phyloP scores from a whole-genome alignment of 2,329 filamentous ascomycete genomes.

The Gnomoniopsis smithogilvyi region DNA sequence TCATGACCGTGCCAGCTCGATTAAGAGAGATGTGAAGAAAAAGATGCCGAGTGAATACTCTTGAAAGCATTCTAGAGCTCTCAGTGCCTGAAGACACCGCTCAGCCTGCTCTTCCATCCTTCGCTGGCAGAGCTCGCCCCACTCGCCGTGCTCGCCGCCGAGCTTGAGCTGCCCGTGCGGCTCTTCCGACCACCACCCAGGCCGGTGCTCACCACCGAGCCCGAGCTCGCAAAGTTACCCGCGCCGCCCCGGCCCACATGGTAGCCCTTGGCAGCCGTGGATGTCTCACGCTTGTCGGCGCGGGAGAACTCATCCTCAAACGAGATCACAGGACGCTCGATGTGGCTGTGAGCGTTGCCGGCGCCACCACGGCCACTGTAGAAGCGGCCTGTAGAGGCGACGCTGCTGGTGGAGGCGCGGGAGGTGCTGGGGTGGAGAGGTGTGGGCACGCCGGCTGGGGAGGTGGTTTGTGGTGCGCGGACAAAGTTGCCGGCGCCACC shows the following conservation, averaged over 20 bases:
- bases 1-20: not conserved
- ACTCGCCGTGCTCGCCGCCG: constrained; percentile 25
- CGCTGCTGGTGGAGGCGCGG: constrained; percentile 39
- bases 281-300: constrained; percentile 49
- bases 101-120: constrained; percentile 36
- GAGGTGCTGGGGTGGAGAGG: constrained; percentile 40
- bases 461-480: constrained; percentile 40
- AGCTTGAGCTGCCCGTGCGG: constrained; percentile 30
- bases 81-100: constrained; percentile 18
- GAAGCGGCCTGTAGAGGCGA: constrained; percentile 48
- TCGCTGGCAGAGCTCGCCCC: constrained; percentile 26
- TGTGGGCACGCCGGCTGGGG: constrained; percentile 50
- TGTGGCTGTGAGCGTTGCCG: constrained; percentile 56
- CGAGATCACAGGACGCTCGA: constrained; percentile 55
- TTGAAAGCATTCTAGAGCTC: not conserved
- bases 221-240: constrained; percentile 45
- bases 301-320: constrained; percentile 66
- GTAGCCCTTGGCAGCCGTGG: constrained; percentile 40
- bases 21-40: not conserved
- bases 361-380: constrained; percentile 65
- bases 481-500: constrained; percentile 56
- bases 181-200: constrained; percentile 26
- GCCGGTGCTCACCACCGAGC: constrained; percentile 15
- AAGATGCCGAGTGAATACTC: not conserved
- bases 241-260: constrained; percentile 64